Conservation (phyloP, 148 eudicot genomes). For the Silene uniflora region DNA sequence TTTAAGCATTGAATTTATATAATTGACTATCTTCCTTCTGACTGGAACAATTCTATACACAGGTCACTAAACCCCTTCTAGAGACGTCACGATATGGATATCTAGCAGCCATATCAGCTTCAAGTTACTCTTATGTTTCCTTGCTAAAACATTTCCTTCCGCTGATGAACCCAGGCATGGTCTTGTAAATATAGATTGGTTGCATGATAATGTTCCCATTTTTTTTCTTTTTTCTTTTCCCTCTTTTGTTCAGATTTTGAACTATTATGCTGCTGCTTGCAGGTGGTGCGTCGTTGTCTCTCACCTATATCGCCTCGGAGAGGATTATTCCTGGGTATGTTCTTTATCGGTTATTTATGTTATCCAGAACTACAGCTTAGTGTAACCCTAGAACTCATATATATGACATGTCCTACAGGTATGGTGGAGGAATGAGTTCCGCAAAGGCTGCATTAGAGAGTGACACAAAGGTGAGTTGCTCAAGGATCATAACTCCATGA, state of each 20-base stretch:
- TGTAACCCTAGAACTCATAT: slow-evolving; percentile 3
- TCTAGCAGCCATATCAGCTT: slow-evolving; percentile 92
- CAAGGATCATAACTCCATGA: not conserved
- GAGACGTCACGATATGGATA: slow-evolving; percentile 92
- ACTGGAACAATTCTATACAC: slow-evolving; percentile 13
- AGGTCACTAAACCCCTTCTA: slow-evolving; percentile 89
- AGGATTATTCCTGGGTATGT: slow-evolving; percentile 91
- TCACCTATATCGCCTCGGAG: slow-evolving; percentile 94
- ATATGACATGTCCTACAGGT: slow-evolving; percentile 36
- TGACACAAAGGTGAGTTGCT: slow-evolving; percentile 64
- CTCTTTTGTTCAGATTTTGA: not conserved
- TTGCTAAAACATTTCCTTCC: slow-evolving; percentile 86
- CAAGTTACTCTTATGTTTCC: slow-evolving; percentile 92
- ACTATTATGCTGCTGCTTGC: slow-evolving; percentile 24
- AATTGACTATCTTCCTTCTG: slow-evolving; percentile 8
- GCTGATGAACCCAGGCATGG: slow-evolving; percentile 83
- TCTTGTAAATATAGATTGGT: not conserved
- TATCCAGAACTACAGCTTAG: slow-evolving; percentile 6
- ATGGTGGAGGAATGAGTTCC: slow-evolving; percentile 99
- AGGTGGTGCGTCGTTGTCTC: slow-evolving; percentile 93
- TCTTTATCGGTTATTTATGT: not conserved
- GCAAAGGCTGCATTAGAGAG: slow-evolving; percentile 98
- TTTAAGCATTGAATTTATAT: not conserved
- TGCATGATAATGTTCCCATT: not conserved
- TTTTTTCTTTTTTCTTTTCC: not conserved